These are phyloP conservation scores for Cardiospermum halicacabum DNA, from an alignment of 345 rosid genomes.

Conservation along the genomic window DNA sequence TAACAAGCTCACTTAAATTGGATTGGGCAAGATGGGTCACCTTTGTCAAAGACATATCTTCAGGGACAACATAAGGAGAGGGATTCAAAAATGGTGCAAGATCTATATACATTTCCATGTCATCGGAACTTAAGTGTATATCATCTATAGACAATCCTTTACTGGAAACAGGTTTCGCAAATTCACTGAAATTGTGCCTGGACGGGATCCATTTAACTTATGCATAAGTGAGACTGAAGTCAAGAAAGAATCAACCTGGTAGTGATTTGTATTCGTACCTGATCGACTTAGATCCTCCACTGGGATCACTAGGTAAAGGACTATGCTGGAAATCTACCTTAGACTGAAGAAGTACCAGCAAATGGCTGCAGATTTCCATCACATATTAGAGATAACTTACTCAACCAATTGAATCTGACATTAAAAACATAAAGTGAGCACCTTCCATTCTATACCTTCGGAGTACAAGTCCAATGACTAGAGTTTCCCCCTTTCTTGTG, in stretches of 20 bases:
- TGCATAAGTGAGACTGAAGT: background rate
- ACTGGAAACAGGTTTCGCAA: slow-evolving; percentile 89
- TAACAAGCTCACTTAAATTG: background rate
- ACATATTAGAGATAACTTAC: slow-evolving; percentile 8
- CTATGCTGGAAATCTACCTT: slow-evolving; percentile 96
- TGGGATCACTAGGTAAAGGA: slow-evolving; percentile 71
- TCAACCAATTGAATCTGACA: background rate
- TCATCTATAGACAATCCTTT: slow-evolving; percentile 83
- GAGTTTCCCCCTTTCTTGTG: slow-evolving; percentile 80
- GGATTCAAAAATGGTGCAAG: slow-evolving; percentile 93
- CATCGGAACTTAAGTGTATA: slow-evolving; percentile 73
- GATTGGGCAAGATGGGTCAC: slow-evolving; percentile 24
- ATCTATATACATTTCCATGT: slow-evolving; percentile 96
- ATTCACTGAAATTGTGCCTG: slow-evolving; percentile 91
- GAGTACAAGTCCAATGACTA: slow-evolving; percentile 87
- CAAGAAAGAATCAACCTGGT: background rate
- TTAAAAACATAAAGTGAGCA: background rate
- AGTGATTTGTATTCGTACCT: slow-evolving; percentile 35
- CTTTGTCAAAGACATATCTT: slow-evolving; percentile 98
- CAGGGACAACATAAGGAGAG: slow-evolving; percentile 89
- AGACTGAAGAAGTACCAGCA: slow-evolving; percentile 93
- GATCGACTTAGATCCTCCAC: slow-evolving; percentile 42
- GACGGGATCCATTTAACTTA: slow-evolving; percentile 13
- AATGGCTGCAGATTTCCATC: slow-evolving; percentile 57
- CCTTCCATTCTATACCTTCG: slow-evolving; percentile 60